A percentile compares a stretch with the other conserved stretches of the same genome.
Evolutionary conservation across 75 land plant genomes (phyloP).

Genomic region (Gnetum montanum): DNA sequence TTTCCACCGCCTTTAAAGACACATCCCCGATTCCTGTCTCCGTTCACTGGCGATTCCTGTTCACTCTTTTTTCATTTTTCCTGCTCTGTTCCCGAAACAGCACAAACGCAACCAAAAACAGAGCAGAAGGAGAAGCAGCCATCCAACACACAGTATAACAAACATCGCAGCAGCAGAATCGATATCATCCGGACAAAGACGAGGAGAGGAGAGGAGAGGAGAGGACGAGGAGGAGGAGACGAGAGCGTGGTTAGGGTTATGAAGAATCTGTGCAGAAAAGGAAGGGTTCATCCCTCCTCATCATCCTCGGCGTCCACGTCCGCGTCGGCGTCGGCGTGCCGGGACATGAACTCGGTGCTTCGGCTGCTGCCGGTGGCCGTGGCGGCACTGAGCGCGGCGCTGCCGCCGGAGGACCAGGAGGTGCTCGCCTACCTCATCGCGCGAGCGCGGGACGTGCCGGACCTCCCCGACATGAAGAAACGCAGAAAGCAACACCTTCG

Average conservation of each 20-base stretch:
- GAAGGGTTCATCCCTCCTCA: neutral
- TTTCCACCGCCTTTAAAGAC: too few species aligned
- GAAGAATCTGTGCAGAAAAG: neutral
- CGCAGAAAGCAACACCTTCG: neutral
- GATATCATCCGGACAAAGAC: neutral
- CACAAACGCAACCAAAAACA: too few species aligned
- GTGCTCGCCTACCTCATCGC: slow-evolving; percentile 56
- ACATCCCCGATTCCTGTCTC: too few species aligned
- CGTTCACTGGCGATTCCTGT: too few species aligned
- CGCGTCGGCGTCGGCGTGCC: neutral
- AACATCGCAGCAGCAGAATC: too few species aligned
- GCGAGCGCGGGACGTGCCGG: slow-evolving; percentile 14
- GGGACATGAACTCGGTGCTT: slow-evolving; percentile 23
- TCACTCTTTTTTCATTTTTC: too few species aligned
- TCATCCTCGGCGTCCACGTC: neutral
- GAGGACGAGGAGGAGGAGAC: neutral
- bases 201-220: neutral
- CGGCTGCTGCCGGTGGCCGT: slow-evolving; percentile 39
- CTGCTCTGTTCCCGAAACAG: too few species aligned
- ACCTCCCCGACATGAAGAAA: slow-evolving; percentile 2
- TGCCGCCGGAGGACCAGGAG: slow-evolving; percentile 34
- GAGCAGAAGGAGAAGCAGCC: too few species aligned
- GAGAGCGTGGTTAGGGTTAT: slow-evolving; percentile 1
- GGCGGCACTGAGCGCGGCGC: slow-evolving; percentile 28
- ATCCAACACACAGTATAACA: too few species aligned